A percentile compares a stretch with the other conserved stretches of the same genome.
Evolutionary conservation across 805 yeast species (phyloP).

Genomic region (Metschnikowia cerradonensis): DNA sequence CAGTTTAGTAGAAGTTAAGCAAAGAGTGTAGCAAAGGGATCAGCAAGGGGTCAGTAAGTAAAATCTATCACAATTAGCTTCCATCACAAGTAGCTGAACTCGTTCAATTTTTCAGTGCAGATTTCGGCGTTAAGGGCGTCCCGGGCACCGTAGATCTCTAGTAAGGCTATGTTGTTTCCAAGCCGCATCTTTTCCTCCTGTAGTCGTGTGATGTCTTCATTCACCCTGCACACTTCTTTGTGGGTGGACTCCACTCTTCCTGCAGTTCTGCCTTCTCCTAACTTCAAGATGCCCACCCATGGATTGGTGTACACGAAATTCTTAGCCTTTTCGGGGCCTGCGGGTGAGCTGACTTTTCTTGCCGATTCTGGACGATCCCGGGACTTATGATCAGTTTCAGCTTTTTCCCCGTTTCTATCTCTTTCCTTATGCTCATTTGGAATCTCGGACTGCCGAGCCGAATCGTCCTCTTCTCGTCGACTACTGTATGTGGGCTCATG

Average conservation of each 20-base stretch:
- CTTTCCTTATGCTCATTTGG: not conserved
- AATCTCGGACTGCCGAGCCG: not conserved
- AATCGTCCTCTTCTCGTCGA: not conserved
- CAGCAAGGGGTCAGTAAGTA: too few relatives aligned
- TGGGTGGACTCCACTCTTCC: constrained; percentile 24
- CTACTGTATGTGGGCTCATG: not conserved
- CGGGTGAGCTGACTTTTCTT: not conserved
- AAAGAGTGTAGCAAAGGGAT: too few relatives aligned
- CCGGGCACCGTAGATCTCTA: constrained; percentile 22
- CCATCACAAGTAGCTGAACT: constrained; percentile 37
- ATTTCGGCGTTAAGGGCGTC: constrained; percentile 35
- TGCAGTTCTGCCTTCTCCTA: constrained; percentile 25
- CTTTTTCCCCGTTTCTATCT: not conserved
- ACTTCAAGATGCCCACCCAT: constrained; percentile 30
- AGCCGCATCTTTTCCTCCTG: constrained; percentile 24
- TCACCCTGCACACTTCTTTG: constrained; percentile 22
- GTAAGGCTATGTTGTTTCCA: constrained; percentile 8
- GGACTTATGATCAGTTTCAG: not conserved
- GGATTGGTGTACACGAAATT: constrained; percentile 18
- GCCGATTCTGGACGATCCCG: not conserved
- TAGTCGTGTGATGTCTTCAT: constrained; percentile 24
- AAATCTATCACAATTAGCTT: constrained; percentile 27
- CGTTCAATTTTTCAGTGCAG: constrained; percentile 49
- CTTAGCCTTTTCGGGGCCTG: not conserved
- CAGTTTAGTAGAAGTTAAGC: not conserved